phyloP scores from a whole-genome alignment of 257 asterid species.

The Solanum ossicruentum region DNA sequence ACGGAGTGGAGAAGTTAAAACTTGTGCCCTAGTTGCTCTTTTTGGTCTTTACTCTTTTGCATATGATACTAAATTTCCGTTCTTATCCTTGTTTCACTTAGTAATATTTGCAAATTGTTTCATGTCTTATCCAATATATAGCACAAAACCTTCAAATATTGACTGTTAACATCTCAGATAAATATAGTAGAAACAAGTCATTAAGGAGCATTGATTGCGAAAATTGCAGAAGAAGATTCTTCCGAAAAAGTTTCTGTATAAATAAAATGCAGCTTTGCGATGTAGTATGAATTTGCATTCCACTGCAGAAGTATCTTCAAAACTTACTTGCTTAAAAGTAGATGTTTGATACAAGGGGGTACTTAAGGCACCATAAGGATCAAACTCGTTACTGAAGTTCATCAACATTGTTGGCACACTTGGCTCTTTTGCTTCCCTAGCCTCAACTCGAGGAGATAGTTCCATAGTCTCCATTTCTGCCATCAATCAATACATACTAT shows the following conservation, averaged over 20 bases:
- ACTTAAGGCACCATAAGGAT: conserved; percentile 77
- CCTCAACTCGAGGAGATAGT: conserved; percentile 19
- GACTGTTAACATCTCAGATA: not conserved
- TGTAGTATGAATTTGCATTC: not conserved
- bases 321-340: conserved; percentile 87
- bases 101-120: not conserved
- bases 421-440: conserved; percentile 20
- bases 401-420: conserved; percentile 78
- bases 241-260: not conserved
- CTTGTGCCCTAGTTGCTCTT: not conserved
- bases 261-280: not conserved
- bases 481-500: not conserved
- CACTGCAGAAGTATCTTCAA: not conserved
- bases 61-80: not conserved
- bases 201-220: not conserved
- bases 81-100: not conserved
- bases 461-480: conserved; percentile 24
- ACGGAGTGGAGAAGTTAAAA: not conserved
- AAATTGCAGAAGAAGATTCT: not conserved
- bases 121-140: not conserved
- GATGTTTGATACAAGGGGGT: conserved; percentile 98
- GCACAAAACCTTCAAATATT: not conserved
- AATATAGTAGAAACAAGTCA: not conserved
- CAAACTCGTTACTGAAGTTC: conserved; percentile 78
- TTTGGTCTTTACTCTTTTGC: not conserved